A percentile compares a stretch with the other conserved stretches of the same genome.
Evolutionary conservation across 495 filamentous ascomycete species (phyloP).

Genomic region (Xylona heveae): DNA sequence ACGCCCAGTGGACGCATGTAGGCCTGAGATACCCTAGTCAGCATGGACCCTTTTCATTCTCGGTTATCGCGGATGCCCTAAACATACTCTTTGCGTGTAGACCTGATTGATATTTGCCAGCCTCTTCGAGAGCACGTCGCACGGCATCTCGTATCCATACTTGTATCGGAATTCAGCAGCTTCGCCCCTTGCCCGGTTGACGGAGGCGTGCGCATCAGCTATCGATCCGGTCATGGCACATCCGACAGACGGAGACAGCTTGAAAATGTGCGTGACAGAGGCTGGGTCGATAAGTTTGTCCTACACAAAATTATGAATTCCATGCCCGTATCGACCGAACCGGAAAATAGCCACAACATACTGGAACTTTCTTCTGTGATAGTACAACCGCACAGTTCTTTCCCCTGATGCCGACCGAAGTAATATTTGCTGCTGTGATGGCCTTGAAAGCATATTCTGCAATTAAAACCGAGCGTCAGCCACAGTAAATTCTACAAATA

Average conservation of each 20-base stretch:
- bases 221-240: slow-evolving; percentile 98
- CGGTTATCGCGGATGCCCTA: slow-evolving; percentile 6
- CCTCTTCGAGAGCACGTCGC: slow-evolving; percentile 86
- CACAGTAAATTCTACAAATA: slow-evolving; percentile 6
- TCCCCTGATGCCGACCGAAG: slow-evolving; percentile 83
- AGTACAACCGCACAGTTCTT: slow-evolving; percentile 93
- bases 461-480: slow-evolving; percentile 1
- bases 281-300: slow-evolving; percentile 97
- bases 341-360: too few species aligned
- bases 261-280: slow-evolving; percentile 94
- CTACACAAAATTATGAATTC: slow-evolving; percentile 20
- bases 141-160: slow-evolving; percentile 98
- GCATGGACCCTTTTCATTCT: too few species aligned
- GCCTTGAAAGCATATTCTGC: slow-evolving; percentile 99
- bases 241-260: slow-evolving; percentile 84
- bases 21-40: slow-evolving; percentile 30
- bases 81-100: slow-evolving; percentile 81
- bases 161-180: slow-evolving; percentile 97
- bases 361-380: slow-evolving; percentile 98
- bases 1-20: slow-evolving; percentile 97
- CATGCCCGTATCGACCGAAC: slow-evolving; percentile 3
- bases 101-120: slow-evolving; percentile 98
- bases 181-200: slow-evolving; percentile 80
- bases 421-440: slow-evolving; percentile 97
- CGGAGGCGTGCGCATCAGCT: slow-evolving; percentile 83